Evolutionary conservation across 352 stramenopile species (phyloP).

Genomic region (Phytopythium kandeliae): DNA sequence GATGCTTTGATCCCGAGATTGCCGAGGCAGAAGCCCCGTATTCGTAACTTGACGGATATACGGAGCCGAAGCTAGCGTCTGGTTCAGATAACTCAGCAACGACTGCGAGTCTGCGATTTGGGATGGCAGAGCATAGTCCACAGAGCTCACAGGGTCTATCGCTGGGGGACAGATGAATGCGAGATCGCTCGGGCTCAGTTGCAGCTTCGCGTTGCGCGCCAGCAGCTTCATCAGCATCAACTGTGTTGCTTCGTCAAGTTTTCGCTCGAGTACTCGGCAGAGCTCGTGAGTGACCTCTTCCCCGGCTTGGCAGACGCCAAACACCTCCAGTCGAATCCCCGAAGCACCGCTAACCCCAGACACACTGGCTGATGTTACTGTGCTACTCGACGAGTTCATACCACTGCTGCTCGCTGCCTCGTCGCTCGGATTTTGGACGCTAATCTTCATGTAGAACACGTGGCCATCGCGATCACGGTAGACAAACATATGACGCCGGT

Average conservation of each 20-base stretch:
- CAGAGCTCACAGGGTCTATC: constrained; percentile 23
- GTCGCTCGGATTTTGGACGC: constrained; percentile 29
- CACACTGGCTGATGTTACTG: neutral
- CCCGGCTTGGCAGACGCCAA: constrained; percentile 68
- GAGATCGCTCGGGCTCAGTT: constrained; percentile 66
- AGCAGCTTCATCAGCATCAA: constrained; percentile 86
- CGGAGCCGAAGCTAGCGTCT: constrained; percentile 45
- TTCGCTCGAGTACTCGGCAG: constrained; percentile 74
- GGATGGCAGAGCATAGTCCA: constrained; percentile 40
- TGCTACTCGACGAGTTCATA: neutral
- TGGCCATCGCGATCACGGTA: constrained; percentile 80
- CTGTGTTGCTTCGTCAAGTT: constrained; percentile 82
- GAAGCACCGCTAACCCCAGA: constrained; percentile 8
- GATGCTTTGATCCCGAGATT: constrained; percentile 8
- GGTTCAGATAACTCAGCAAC: constrained; percentile 52
- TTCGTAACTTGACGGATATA: constrained; percentile 51
- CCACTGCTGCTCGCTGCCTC: neutral
- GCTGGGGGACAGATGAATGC: constrained; percentile 68
- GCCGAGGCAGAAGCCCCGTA: constrained; percentile 12
- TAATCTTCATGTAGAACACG: constrained; percentile 89
- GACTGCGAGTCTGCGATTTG: constrained; percentile 25
- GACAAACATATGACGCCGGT: constrained; percentile 83
- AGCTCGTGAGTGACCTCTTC: constrained; percentile 85
- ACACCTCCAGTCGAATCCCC: constrained; percentile 79
- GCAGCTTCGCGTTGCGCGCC: constrained; percentile 80